phyloP scores from a whole-genome alignment of 2,329 filamentous ascomycete genomes.

The Aspergillus melleus region DNA sequence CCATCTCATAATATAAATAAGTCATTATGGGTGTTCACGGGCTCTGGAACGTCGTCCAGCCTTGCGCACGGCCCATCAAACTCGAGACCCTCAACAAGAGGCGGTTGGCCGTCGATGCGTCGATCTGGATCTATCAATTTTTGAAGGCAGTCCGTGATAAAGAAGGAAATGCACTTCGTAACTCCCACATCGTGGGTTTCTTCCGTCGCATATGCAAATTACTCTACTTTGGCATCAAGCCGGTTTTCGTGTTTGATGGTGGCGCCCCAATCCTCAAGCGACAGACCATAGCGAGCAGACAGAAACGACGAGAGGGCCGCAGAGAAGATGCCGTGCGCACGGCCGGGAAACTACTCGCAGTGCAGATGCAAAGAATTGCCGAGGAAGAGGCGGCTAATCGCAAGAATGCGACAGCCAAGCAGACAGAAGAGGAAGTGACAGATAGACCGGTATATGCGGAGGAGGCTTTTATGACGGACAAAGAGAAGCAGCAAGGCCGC shows the following conservation, averaged over 20 bases:
- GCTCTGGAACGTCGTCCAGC: constrained; percentile 94
- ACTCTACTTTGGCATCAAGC: constrained; percentile 92
- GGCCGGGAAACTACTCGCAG: constrained; percentile 83
- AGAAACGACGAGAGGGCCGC: constrained; percentile 78
- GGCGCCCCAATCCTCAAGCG: constrained; percentile 88
- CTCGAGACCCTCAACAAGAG: constrained; percentile 95
- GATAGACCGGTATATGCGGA: constrained; percentile 82
- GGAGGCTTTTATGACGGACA: constrained; percentile 77
- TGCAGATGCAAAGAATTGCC: constrained; percentile 88
- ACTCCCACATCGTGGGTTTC: constrained; percentile 95
- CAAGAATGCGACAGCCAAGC: constrained; percentile 45
- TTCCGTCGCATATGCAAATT: constrained; percentile 98
- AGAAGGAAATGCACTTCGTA: constrained; percentile 93
- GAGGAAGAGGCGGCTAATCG: constrained; percentile 78
- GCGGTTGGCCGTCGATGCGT: constrained; percentile 93
- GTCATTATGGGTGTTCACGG: constrained; percentile 88
- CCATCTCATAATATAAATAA: background rate
- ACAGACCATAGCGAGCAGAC: constrained; percentile 79
- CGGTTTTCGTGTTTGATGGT: constrained; percentile 97
- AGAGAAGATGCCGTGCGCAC: constrained; percentile 91
- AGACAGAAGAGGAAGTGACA: constrained; percentile 65
- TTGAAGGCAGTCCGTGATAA: constrained; percentile 98
- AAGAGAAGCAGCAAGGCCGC: constrained; percentile 71
- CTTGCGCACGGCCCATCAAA: constrained; percentile 92
- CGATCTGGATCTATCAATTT: constrained; percentile 99